Percentiles rank a stretch among this genome's conserved stretches.
phyloP scores from a whole-genome alignment of 192 early-diverging fungal genomes.

The Allomyces arbusculus region DNA sequence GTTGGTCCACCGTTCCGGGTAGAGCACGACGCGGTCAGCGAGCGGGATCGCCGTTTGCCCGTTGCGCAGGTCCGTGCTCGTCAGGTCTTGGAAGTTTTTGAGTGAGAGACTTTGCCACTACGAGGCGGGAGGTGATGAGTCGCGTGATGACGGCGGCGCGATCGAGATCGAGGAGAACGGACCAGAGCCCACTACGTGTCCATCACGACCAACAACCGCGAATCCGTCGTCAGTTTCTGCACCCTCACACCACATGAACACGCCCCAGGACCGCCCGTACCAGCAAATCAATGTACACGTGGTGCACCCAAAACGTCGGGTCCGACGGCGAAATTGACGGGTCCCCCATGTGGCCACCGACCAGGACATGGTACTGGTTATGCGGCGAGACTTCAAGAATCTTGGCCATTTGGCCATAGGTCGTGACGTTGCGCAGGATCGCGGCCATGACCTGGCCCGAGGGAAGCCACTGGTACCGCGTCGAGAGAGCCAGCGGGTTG shows the following conservation, averaged over 20 bases:
- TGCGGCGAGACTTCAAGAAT: background rate
- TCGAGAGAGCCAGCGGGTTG: background rate
- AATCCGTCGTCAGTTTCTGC: no score
- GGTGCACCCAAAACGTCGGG: background rate
- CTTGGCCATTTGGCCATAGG: background rate
- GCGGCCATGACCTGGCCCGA: background rate
- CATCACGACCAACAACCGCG: no score
- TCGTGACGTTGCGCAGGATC: background rate
- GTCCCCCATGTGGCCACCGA: background rate
- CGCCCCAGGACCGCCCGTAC: no score
- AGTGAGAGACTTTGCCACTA: no score
- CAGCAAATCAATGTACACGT: background rate
- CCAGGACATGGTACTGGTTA: background rate
- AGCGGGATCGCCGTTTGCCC: background rate
- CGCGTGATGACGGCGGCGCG: no score
- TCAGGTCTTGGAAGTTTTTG: no score
- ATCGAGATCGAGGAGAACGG: no score
- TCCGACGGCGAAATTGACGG: background rate
- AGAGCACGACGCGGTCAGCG: background rate
- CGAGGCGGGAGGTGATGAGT: no score
- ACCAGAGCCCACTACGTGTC: no score
- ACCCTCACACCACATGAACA: no score
- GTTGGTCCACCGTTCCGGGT: background rate
- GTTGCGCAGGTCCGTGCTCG: background rate
- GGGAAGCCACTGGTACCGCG: background rate